Evolutionary conservation across 75 land plant species (phyloP), one percentile per base, ranked within the genome.

Genomic region (Pinus taeda): DNA sequence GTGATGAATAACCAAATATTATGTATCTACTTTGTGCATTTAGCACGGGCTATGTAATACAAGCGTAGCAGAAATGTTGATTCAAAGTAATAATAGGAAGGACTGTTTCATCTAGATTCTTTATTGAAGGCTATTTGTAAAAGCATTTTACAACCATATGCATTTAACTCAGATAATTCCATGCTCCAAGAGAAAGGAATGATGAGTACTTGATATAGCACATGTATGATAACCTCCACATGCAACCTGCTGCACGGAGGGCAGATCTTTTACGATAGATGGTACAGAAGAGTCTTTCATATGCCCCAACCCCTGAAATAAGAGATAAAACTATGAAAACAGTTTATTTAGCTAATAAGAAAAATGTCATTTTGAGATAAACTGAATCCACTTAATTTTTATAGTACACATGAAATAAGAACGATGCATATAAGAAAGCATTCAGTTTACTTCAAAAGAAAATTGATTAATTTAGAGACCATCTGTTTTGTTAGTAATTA

Each of bases 191-290:
- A 12, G 15, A 62, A 62, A 12, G 29, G 4, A 15, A 62, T 8
- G 64, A 62, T 12, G 4, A 70, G 17, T 91, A 95, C 98, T 73
- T 77, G 98, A 87, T 62, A 95, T 39, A 64, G 87, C 89, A 77
- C 98, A 96, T 24, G 97, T 91, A 76, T 95, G 97, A 78, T 95
- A 95, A 74, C 94, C 98, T 78, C 98, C 98, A 84, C 98, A 95
- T 78, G 92, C 84, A 76, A 91, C 87, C 77, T 86, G 81, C 76
- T 82, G 79, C 59, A 79, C 80, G 74, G 78, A 77, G 15, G 97
- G 92, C 37, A 95, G 65, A 55, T 79, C 84, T 15, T 71, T 76
- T 6, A 93, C 79, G 69, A 67, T 57, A n/a, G 81, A 80, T 77
- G 91, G 94, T 66, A 67, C 74, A 58, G 86, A 77, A 30, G 60